These are phyloP conservation scores for Pulveroboletus sp. DNA, from an alignment of 768 basidiomycete species.

Conservation along the genomic window DNA sequence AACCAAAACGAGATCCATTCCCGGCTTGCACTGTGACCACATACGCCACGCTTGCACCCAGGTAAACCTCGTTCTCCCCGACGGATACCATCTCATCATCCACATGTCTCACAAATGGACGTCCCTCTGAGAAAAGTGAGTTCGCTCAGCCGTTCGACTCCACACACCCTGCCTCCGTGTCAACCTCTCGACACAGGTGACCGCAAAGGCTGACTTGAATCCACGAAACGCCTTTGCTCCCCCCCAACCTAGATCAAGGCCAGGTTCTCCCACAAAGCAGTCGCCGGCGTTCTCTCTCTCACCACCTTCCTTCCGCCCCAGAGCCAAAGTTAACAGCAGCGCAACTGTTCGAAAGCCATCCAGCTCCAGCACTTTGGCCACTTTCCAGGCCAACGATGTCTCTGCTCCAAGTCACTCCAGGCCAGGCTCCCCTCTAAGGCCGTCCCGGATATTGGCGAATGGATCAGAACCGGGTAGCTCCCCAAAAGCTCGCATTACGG, in stretches of 20 bases:
- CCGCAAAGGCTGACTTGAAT: constrained; percentile 46
- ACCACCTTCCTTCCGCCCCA: constrained; percentile 38
- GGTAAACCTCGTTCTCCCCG: no score
- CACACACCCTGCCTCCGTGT: neutral
- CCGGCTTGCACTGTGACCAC: constrained; percentile 7
- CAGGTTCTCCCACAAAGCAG: constrained; percentile 46
- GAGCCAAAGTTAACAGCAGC: constrained; percentile 58
- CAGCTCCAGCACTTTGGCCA: constrained; percentile 19
- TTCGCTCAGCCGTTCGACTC: neutral
- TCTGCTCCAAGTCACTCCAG: constrained; percentile 40
- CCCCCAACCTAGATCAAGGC: constrained; percentile 37
- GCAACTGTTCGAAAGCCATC: constrained; percentile 35
- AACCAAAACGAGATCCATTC: neutral
- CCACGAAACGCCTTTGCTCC: constrained; percentile 27
- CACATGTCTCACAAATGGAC: constrained; percentile 32
- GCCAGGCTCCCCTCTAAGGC: constrained; percentile 36
- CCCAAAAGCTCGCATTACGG: constrained; percentile 24
- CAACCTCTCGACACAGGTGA: constrained; percentile 40
- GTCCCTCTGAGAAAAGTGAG: constrained; percentile 44
- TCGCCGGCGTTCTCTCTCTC: constrained; percentile 24
- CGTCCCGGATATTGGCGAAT: constrained; percentile 33
- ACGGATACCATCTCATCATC: neutral
- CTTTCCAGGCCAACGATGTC: constrained; percentile 21
- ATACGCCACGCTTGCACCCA: no score
- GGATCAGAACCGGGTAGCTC: constrained; percentile 22